Percentiles rank a stretch among this genome's conserved stretches.
phyloP scores from a whole-genome alignment of 2,329 filamentous ascomycete species.

The Phaeosphaeria sp. region DNA sequence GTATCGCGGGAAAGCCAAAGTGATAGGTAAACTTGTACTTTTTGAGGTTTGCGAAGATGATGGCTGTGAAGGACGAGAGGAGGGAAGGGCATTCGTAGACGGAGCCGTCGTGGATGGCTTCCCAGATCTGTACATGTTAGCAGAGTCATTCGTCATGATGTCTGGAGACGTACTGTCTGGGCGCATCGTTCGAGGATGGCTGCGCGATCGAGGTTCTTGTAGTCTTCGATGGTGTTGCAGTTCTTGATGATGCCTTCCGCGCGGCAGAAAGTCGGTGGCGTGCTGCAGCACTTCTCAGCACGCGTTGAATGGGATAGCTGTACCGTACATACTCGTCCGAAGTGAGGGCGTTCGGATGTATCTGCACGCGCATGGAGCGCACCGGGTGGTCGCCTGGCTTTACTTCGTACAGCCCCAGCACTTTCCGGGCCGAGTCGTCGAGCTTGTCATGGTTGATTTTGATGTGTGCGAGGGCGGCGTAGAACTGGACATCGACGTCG shows the following conservation, averaged over 20 bases:
- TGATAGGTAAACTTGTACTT: constrained; percentile 99
- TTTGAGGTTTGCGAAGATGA: constrained; percentile 95
- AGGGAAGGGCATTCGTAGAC: constrained; percentile 95
- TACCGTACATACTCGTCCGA: constrained; percentile 74
- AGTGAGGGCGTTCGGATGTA: constrained; percentile 84
- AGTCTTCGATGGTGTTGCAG: constrained; percentile 94
- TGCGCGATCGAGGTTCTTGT: constrained; percentile 80
- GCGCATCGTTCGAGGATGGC: constrained; percentile 80
- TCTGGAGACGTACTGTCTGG: constrained; percentile 67
- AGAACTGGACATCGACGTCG: constrained; percentile 95
- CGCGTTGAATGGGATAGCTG: constrained; percentile 14
- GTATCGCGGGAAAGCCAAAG: constrained; percentile 93
- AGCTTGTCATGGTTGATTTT: constrained; percentile 98
- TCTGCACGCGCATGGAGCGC: constrained; percentile 85
- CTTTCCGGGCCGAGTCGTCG: constrained; percentile 85
- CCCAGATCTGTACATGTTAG: constrained; percentile 76
- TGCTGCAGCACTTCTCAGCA: constrained; percentile 16
- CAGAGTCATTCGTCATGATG: neutral
- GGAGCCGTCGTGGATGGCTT: constrained; percentile 93
- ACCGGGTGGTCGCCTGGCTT: constrained; percentile 73
- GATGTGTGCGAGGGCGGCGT: constrained; percentile 85
- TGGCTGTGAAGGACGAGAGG: constrained; percentile 83
- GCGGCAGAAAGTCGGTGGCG: constrained; percentile 64
- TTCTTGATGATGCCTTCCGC: constrained; percentile 96
- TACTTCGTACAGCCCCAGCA: constrained; percentile 89